Conservation (phyloP, 441 rosid genomes). For the Isatis lusitanica region DNA sequence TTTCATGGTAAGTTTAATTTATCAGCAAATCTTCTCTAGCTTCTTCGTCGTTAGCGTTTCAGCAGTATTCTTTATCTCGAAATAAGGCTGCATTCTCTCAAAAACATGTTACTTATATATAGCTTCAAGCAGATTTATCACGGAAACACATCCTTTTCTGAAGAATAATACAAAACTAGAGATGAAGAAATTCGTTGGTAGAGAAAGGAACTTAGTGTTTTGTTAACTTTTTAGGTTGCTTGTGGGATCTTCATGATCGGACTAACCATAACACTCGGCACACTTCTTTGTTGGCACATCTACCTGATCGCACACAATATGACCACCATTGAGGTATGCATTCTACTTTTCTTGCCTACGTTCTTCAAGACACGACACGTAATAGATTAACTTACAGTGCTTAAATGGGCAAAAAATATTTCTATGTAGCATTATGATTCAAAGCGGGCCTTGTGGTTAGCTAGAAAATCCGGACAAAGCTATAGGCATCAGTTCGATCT, state of each 20-base stretch:
- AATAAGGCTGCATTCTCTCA: neutral
- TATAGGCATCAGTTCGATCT: constrained; percentile 66
- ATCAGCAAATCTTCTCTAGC: neutral
- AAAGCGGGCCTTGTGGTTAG: constrained; percentile 72
- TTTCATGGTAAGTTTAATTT: constrained; percentile 52
- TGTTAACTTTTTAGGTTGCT: constrained; percentile 54
- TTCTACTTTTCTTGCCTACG: neutral
- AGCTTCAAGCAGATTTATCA: neutral
- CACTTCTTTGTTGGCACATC: constrained; percentile 89
- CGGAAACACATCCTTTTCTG: constrained; percentile 19
- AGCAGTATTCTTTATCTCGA: neutral
- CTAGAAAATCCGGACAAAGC: constrained; percentile 79
- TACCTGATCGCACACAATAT: constrained; percentile 79
- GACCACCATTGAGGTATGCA: constrained; percentile 73
- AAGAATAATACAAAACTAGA: constrained; percentile 45
- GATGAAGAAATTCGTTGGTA: constrained; percentile 7
- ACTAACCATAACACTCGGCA: constrained; percentile 56
- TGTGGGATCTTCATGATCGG: constrained; percentile 69
- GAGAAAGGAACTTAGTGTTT: constrained; percentile 42
- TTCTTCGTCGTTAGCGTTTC: constrained; percentile 1
- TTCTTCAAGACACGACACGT: neutral
- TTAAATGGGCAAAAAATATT: neutral
- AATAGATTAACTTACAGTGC: neutral
- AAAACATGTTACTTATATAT: neutral
- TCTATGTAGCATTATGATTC: constrained; percentile 67